Percentiles rank a stretch among this genome's conserved stretches.
Conservation (phyloP, 305 asterid genomes). For the Coffea humblotiana region DNA sequence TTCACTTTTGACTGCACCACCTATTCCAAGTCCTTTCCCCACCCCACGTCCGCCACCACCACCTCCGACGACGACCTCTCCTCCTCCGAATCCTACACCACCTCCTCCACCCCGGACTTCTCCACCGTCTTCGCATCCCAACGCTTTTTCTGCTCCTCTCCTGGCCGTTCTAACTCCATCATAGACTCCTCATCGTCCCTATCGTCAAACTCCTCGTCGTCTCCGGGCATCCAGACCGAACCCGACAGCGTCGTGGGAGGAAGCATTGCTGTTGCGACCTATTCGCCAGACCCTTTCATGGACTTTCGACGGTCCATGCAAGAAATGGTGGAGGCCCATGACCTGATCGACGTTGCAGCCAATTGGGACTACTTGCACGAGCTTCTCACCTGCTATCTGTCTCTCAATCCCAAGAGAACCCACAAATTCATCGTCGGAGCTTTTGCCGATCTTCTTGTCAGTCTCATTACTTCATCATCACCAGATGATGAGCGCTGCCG, state of each 20-base stretch:
- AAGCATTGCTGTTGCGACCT: slow-evolving; percentile 63
- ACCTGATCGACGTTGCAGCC: slow-evolving; percentile 40
- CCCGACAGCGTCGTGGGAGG: slow-evolving; percentile 30
- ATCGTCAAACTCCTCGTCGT: slow-evolving; percentile 44
- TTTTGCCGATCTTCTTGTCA: slow-evolving; percentile 72
- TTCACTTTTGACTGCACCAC: slow-evolving; percentile 29
- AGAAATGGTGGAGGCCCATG: slow-evolving; percentile 91
- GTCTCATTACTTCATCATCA: slow-evolving; percentile 41
- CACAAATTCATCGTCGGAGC: slow-evolving; percentile 83
- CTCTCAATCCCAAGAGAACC: slow-evolving; percentile 71
- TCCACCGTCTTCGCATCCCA: slow-evolving; percentile 74
- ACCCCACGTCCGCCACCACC: slow-evolving; percentile 19
- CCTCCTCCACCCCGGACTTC: slow-evolving; percentile 51
- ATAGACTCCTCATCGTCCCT: slow-evolving; percentile 57
- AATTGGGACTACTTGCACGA: slow-evolving; percentile 74
- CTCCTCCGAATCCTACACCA: slow-evolving; percentile 18
- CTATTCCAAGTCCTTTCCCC: slow-evolving; percentile 6
- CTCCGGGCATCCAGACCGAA: slow-evolving; percentile 25
- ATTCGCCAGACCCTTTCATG: slow-evolving; percentile 71
- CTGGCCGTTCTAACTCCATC: slow-evolving; percentile 93
- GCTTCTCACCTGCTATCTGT: slow-evolving; percentile 65
- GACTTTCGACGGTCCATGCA: slow-evolving; percentile 93
- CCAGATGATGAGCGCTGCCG: slow-evolving; percentile 19
- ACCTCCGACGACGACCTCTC: slow-evolving; percentile 13
- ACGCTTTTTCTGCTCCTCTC: slow-evolving; percentile 93